Conservation (phyloP, 2,329 filamentous ascomycete genomes). For the Neopestalotiopsis sp. region DNA sequence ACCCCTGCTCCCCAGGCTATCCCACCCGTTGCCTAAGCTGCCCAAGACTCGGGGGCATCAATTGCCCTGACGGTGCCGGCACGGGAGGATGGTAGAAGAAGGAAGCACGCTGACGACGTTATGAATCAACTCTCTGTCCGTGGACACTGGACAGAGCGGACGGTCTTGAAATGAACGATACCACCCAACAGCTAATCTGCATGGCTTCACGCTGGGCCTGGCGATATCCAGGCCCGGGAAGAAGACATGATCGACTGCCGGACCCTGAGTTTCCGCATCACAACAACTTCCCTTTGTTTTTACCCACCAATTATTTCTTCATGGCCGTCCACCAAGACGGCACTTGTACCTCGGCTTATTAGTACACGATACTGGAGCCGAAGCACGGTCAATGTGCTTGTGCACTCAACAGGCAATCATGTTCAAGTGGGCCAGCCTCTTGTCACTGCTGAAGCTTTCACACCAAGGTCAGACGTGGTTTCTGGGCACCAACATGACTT, state of each 20-base stretch:
- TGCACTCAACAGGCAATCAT: not conserved
- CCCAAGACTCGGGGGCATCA: not conserved
- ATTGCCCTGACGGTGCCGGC: not conserved
- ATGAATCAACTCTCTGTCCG: slow-evolving; percentile 15
- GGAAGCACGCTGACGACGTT: slow-evolving; percentile 19
- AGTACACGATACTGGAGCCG: not conserved
- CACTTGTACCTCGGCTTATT: not conserved
- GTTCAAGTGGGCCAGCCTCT: not conserved
- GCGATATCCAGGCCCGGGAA: not conserved
- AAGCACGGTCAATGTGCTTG: not conserved
- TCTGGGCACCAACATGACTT: too few relatives aligned
- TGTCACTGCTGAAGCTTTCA: not conserved
- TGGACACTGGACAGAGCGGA: not conserved
- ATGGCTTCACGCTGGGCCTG: not conserved
- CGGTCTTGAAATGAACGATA: slow-evolving; percentile 16
- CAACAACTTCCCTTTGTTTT: not conserved
- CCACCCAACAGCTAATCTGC: slow-evolving; percentile 17
- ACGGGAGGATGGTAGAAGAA: slow-evolving; percentile 16
- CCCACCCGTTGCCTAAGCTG: slow-evolving; percentile 35
- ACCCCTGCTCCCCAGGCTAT: slow-evolving; percentile 31
- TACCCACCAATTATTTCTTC: not conserved
- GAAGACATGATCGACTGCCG: slow-evolving; percentile 1
- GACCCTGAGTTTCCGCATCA: slow-evolving; percentile 8
- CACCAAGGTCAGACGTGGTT: not conserved
- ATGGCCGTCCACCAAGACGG: not conserved